Evolutionary conservation across 2,329 filamentous ascomycete species (phyloP), one percentile per base, ranked within the genome.

Genomic region (Aspergillus neotritici): DNA sequence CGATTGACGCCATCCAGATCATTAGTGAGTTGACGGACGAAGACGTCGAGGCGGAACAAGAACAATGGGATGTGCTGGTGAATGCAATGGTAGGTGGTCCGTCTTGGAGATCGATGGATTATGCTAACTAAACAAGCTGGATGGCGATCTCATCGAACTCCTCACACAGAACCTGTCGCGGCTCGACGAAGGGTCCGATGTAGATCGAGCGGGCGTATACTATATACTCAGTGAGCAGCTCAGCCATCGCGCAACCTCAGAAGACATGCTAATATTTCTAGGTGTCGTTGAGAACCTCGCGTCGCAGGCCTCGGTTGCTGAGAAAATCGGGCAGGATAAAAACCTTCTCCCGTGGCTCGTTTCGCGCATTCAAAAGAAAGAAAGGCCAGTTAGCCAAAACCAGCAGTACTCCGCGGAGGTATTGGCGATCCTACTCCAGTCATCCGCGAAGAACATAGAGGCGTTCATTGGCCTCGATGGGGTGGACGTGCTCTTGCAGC

Each of bases 391-490:
- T 1, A 76, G 80, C 4, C 93, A 98, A 62, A 98, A 98, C 63
- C 94, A 93, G 63, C 91, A 96, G 63, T 98, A 97, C 63, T 80
- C 89, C 0, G 88, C 91, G 12, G 93, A 98, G 67, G 80, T 97
- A 6, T 73, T 98, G 3, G 89, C 91, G 10, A 93, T 98, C 42
- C 71, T 98, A 7, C 76, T 91, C 13, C 90, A 96, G 64, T 81
- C 82, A 1, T 87, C 86, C 3, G 52, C 77, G 0, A 67, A 76
- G 31, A 89, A 88, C 56, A 74, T 86, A 34, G 69, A 69, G 15
- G 76, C 75, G 36, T 71, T 95, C 4, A 78, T 79, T 31, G 65
- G 71, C 21, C 68, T 84, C 1, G 83, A 94, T 48, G 84, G 86
- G 0, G 75, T 93, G 6, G 91, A 98, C 56, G 65, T 77, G 3